Conservation (phyloP, 176 grass and related monocot genomes). For the Elymus sibiricus region DNA sequence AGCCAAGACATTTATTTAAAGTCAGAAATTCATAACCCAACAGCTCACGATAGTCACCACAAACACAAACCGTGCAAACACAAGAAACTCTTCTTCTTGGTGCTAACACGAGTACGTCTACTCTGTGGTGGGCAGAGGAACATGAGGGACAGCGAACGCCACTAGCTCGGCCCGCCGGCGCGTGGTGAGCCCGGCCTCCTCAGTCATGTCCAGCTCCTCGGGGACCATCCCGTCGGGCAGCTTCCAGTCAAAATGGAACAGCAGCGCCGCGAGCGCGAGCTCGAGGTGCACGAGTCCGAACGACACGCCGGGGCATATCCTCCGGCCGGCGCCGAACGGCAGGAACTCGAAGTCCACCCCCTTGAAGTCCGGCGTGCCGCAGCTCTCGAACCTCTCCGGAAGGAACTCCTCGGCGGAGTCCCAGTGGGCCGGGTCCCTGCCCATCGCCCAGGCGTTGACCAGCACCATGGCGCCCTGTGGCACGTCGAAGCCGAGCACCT, state of each 20-base stretch:
- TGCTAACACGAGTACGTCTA: neutral
- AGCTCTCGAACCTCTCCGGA: neutral
- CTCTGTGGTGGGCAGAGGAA: neutral
- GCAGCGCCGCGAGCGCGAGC: neutral
- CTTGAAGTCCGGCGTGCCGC: neutral
- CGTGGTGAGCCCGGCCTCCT: neutral
- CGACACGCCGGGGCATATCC: slow-evolving; percentile 17
- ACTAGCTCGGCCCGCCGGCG: neutral
- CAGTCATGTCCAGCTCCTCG: neutral
- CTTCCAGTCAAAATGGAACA: neutral
- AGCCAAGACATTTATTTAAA: too few relatives aligned
- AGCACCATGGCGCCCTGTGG: neutral
- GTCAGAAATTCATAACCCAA: too few relatives aligned
- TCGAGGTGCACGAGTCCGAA: neutral
- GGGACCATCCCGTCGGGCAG: neutral
- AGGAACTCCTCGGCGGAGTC: neutral
- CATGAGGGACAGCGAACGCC: neutral
- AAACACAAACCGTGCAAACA: too few relatives aligned
- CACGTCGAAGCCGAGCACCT: neutral
- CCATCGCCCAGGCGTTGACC: neutral
- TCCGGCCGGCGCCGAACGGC: slow-evolving; percentile 20
- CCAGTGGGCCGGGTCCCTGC: neutral
- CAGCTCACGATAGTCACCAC: too few relatives aligned
- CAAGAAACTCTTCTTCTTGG: too few relatives aligned
- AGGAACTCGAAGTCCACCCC: neutral